These are phyloP conservation scores for Pythium aristosporum DNA, from an alignment of 352 stramenopile species.

Conservation along the genomic window DNA sequence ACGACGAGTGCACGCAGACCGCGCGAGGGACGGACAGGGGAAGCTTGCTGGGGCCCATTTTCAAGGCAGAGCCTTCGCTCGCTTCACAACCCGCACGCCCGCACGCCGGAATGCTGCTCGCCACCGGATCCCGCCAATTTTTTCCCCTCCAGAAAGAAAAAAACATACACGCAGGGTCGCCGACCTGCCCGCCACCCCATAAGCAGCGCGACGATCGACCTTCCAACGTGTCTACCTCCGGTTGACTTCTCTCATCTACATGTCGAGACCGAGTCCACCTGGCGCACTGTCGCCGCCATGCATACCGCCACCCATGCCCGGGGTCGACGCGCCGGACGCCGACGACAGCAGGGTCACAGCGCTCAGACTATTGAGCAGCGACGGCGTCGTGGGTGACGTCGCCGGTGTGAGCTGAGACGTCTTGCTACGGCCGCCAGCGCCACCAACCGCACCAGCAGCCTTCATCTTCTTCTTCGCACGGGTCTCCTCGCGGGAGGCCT, in stretches of 20 bases:
- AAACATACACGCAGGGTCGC: slow-evolving; percentile 13
- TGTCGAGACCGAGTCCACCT: slow-evolving; percentile 14
- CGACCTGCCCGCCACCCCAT: slow-evolving; percentile 10
- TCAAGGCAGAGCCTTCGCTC: slow-evolving; percentile 9
- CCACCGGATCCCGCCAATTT: slow-evolving; percentile 14
- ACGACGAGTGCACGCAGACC: not conserved
- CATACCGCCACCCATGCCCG: slow-evolving; percentile 11
- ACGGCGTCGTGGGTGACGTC: slow-evolving; percentile 28
- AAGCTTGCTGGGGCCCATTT: not conserved
- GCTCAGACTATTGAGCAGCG: slow-evolving; percentile 26
- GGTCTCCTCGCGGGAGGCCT: slow-evolving; percentile 18
- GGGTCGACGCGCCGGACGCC: slow-evolving; percentile 6
- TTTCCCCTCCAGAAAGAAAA: slow-evolving; percentile 19
- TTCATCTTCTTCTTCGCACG: slow-evolving; percentile 19
- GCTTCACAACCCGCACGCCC: not conserved
- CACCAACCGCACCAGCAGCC: not conserved
- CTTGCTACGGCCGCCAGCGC: slow-evolving; percentile 10
- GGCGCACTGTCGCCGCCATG: slow-evolving; percentile 11
- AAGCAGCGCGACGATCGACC: slow-evolving; percentile 9
- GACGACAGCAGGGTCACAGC: slow-evolving; percentile 27
- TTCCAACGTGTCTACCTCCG: not conserved
- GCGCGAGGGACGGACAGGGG: not conserved
- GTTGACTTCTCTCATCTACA: slow-evolving; percentile 1
- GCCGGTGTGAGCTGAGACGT: slow-evolving; percentile 26
- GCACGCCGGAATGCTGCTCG: not conserved